Evolutionary conservation across 2,329 filamentous ascomycete species (phyloP), one percentile per base, ranked within the genome.

Genomic region (Teratosphaeria gauchensis): DNA sequence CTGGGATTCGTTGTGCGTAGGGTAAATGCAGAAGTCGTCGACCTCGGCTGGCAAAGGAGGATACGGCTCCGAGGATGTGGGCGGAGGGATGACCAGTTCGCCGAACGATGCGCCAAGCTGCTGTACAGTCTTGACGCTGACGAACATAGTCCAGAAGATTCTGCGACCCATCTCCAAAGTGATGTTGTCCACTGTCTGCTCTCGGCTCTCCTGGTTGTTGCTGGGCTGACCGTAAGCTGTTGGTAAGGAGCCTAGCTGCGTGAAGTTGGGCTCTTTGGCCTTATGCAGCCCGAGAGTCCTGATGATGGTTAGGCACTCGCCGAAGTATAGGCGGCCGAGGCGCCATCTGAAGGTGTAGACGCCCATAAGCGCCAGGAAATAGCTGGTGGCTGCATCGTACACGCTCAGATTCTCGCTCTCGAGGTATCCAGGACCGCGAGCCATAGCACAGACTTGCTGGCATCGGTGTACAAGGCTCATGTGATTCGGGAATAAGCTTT

Each of bases 141-240:
- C 83, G 62, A 94, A 84, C 64, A 91, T 80, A 24, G 89, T 86
- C 86, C 91, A 96, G 71, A 95, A 96, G 48, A 95, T 74, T 42
- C 83, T 78, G 48, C 79, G 77, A 4, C 80, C 80, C 60, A 84
- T 85, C 62, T 80, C 76, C 58, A 76, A 71, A 3, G 76, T 80
- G 60, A 80, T 79, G 65, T 73, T 69, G 64, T 79, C 77, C 14
- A 74, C 61, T 35, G 70, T 69, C 32, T 71, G 63, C 51, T 76
- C 75, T 21, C 67, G 67, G 19, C 64, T 71, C 21, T 70, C 71
- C 55, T 76, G 73, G 38, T 66, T 66, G 38, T 69, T 68, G 19
- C 69, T 67, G 12, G 73, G 70, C 56, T 72, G 67, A 0, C 74
- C 74, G 12, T 73, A 71, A 51, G 71, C 68, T 56, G 63, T 63